phyloP scores from a whole-genome alignment of 2,329 filamentous ascomycete species.

The Ambrosiella xylebori region DNA sequence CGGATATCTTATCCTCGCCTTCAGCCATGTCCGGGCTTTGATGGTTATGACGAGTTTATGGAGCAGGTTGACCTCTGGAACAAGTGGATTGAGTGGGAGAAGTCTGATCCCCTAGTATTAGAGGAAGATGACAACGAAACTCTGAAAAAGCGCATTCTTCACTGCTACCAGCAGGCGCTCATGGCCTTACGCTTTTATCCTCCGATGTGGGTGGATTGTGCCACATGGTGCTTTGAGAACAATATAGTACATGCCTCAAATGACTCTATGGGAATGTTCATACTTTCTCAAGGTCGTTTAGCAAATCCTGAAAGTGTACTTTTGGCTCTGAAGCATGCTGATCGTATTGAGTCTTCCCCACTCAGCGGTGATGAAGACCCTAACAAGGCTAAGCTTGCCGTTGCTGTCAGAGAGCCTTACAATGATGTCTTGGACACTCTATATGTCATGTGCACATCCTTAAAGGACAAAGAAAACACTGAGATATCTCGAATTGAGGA shows the following conservation, averaged over 20 bases:
- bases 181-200: slow-evolving; percentile 93
- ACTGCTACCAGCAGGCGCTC: slow-evolving; percentile 82
- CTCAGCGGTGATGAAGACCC: slow-evolving; percentile 62
- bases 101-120: slow-evolving; percentile 74
- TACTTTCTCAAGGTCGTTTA: slow-evolving; percentile 64
- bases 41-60: slow-evolving; percentile 69
- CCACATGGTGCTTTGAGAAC: slow-evolving; percentile 80
- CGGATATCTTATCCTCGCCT: slow-evolving; percentile 65
- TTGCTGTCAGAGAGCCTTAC: slow-evolving; percentile 66
- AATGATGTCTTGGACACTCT: slow-evolving; percentile 68
- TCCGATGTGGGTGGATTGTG: slow-evolving; percentile 87
- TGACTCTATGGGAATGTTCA: slow-evolving; percentile 47
- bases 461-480: slow-evolving; percentile 44
- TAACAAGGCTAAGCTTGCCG: slow-evolving; percentile 55
- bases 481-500: slow-evolving; percentile 42
- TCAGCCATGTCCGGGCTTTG: slow-evolving; percentile 69
- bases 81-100: slow-evolving; percentile 90
- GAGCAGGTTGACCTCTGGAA: slow-evolving; percentile 82
- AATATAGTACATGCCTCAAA: slow-evolving; percentile 35
- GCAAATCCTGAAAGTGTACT: slow-evolving; percentile 91
- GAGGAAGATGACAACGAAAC: slow-evolving; percentile 61
- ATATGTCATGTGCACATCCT: slow-evolving; percentile 68
- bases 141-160: slow-evolving; percentile 65
- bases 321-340: slow-evolving; percentile 74
- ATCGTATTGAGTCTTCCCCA: slow-evolving; percentile 66